Evolutionary conservation across 1,284 basidiomycete species (phyloP).

Genomic region (Uromyces viciae-fabae): DNA sequence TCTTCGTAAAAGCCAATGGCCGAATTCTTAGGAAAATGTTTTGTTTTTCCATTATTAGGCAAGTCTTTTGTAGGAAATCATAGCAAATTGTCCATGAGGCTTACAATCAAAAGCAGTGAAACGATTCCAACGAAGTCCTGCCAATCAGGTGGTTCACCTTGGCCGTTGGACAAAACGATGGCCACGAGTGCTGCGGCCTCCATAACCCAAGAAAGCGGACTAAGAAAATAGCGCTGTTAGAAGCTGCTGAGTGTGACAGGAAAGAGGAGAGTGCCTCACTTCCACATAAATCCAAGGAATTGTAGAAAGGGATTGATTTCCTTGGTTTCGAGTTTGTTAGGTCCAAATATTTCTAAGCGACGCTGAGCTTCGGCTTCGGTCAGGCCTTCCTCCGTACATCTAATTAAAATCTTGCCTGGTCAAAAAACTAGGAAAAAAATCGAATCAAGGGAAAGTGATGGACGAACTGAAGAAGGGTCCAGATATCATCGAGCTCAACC

Average conservation of each 20-base stretch:
- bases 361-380: conserved; percentile 69
- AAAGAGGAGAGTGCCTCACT: conserved; percentile 47
- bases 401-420: too few relatives aligned
- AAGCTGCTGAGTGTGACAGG: neutral
- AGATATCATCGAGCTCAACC: conserved; percentile 92
- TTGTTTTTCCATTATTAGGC: too few relatives aligned
- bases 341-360: conserved; percentile 87
- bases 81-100: neutral
- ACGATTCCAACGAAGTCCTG: conserved; percentile 96
- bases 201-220: conserved; percentile 99
- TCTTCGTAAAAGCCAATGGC: conserved; percentile 98
- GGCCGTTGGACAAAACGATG: conserved; percentile 91
- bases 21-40: too few relatives aligned
- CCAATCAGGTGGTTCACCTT: conserved; percentile 82
- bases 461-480: conserved; percentile 84
- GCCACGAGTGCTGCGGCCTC: conserved; percentile 94
- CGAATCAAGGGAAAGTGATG: neutral
- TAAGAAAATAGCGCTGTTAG: conserved; percentile 60
- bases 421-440: too few relatives aligned
- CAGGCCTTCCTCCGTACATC: conserved; percentile 63
- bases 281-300: conserved; percentile 37
- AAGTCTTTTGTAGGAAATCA: neutral
- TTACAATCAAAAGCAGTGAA: conserved; percentile 71
- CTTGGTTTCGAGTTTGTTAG: conserved; percentile 88
- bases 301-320: conserved; percentile 83